Evolutionary conservation across 148 eudicot genomes (phyloP).

Genomic region (Spergularia marina): DNA sequence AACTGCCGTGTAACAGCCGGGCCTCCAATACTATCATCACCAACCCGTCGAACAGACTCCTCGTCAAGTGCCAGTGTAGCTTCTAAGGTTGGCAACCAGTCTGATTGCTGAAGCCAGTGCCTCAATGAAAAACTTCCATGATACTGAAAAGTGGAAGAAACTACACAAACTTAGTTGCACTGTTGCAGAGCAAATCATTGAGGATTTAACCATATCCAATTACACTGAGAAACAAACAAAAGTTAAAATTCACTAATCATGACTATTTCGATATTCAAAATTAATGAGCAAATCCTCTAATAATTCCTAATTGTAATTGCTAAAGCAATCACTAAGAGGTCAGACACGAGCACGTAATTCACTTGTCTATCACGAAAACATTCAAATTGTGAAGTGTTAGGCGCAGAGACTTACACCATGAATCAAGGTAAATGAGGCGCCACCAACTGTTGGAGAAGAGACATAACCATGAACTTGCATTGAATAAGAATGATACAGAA

Average conservation of each 20-base stretch:
- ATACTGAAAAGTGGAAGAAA: conserved; percentile 47
- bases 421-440: conserved; percentile 74
- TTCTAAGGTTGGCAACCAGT: conserved; percentile 97
- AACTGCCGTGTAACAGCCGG: conserved; percentile 87
- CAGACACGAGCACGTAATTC: not conserved
- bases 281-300: not conserved
- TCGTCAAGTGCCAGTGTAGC: conserved; percentile 94
- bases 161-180: conserved; percentile 3
- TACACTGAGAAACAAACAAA: no score
- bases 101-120: conserved; percentile 97
- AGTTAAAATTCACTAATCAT: no score
- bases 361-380: not conserved
- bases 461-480: conserved; percentile 98
- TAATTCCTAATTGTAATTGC: not conserved
- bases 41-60: conserved; percentile 87
- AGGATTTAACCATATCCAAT: no score
- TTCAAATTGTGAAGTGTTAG: conserved; percentile 2
- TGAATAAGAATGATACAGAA: conserved; percentile 88
- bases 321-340: not conserved
- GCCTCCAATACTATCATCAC: conserved; percentile 93
- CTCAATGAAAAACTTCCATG: conserved; percentile 90
- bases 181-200: not conserved
- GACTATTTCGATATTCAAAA: no score
- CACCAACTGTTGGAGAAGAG: conserved; percentile 48
- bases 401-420: conserved; percentile 75